Percentiles rank a stretch among this genome's conserved stretches.
phyloP scores from a whole-genome alignment of 2,329 filamentous ascomycete species.

The Ophiostoma quercus region DNA sequence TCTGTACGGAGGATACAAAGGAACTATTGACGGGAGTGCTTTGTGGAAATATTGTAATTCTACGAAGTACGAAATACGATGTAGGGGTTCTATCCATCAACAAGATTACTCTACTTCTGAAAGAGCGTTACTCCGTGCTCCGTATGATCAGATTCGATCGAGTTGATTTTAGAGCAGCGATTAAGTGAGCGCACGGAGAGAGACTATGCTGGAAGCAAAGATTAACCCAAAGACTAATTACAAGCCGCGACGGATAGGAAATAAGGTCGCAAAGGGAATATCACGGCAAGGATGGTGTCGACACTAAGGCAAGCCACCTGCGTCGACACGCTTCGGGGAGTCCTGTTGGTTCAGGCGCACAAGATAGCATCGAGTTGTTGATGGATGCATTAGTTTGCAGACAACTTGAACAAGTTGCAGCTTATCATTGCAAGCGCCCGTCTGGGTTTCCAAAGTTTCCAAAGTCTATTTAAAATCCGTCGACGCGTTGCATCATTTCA shows the following conservation, averaged over 20 bases:
- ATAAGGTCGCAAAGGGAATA: not conserved
- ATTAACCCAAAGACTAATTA: too few species aligned
- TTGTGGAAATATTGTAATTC: not conserved
- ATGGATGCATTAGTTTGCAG: not conserved
- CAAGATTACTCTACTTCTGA: not conserved
- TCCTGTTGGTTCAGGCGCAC: not conserved
- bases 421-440: not conserved
- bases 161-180: not conserved
- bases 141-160: not conserved
- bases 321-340: not conserved
- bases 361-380: not conserved
- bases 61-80: not conserved
- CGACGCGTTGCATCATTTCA: too few species aligned
- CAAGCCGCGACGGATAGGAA: not conserved
- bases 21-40: not conserved
- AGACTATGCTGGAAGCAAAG: not conserved
- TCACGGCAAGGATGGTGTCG: not conserved
- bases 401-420: too few species aligned
- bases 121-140: not conserved
- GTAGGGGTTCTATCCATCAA: not conserved
- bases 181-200: not conserved
- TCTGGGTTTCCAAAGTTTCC: not conserved
- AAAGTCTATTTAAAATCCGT: too few species aligned
- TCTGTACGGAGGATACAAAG: not conserved
- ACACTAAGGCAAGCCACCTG: not conserved